Base-by-base conservation (phyloP, 441 rosid species). In the Corymbia citriodora region DNA sequence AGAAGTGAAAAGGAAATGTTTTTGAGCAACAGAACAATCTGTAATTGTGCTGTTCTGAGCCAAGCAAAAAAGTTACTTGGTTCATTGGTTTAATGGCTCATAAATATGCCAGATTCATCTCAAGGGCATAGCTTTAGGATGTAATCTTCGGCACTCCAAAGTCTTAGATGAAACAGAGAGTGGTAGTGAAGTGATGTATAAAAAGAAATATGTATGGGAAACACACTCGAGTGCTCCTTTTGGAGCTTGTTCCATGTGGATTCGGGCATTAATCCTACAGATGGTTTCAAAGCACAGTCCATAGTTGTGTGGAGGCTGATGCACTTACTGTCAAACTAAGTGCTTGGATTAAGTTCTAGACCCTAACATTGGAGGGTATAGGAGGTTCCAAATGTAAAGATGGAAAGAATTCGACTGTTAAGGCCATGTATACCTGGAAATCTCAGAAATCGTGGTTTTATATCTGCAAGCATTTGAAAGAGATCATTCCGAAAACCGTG, bases 401-500 rank as follows among this genome's bases (percentile, higher is more conserved):
- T 79, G 85, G 52, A 79, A 79, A 79, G 52, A 23, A 45, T 14
- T 79, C 85, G 12, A 79, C n/a, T 79, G 85, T 23, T 14, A 79
- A 79, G 85, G 52, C 85, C 25, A 74, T 16, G 40, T 23, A 36
- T 92, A 97, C 99, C 98, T 83, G 98, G 99, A 91, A 97, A 97
- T 93, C 99, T 96, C 91, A 97, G 14, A 90, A 97, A 97, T 89
- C 91, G 95, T 83, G 99, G 99, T 93, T 96, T 96, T 57, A 97
- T 90, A 88, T 92, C 94, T 40, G 89, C 93, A 89, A 97, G 93
- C 98, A 95, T 97, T 92, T 95, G 91, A 89, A 92, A 90, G 87
- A 97, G 99, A 81, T 95, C 98, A 55, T 87, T 94, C 91, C 98
- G 94, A 90, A 97, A 97, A 90, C 99, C 99, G 93, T 97, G 99